A percentile compares a stretch with the other conserved stretches of the same genome.
phyloP scores from a whole-genome alignment of 164 flowering plant genomes.

The Annona cherimola region DNA sequence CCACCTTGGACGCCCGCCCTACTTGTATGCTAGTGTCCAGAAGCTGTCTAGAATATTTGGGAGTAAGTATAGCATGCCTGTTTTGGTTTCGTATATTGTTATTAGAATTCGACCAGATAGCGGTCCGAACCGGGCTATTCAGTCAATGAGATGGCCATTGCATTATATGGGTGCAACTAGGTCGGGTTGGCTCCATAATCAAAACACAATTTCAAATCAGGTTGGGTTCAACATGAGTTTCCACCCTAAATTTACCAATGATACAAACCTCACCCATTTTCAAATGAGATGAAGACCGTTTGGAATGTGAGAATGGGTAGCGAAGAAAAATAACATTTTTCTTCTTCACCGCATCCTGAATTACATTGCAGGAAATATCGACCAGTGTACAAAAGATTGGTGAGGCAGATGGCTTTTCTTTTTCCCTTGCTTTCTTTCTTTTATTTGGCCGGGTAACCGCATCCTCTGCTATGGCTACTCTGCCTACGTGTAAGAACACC shows the following conservation, averaged over 20 bases:
- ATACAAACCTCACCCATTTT: no score
- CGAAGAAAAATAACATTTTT: no score
- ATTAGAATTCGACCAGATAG: no score
- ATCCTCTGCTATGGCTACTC: background rate
- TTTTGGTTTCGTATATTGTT: no score
- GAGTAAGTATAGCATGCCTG: no score
- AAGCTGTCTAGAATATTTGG: no score
- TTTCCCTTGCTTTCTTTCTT: background rate
- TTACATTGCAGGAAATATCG: background rate
- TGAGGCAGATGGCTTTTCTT: background rate
- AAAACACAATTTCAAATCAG: background rate
- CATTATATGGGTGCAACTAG: no score
- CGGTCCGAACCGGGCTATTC: no score
- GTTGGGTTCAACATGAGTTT: background rate
- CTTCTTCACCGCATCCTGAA: background rate
- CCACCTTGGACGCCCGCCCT: constrained; percentile 20
- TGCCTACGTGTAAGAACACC: background rate
- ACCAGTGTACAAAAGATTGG: background rate
- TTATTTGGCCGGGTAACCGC: background rate
- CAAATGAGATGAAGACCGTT: no score
- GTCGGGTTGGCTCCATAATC: no score
- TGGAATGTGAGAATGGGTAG: no score
- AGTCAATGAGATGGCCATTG: no score
- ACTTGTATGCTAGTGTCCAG: background rate
- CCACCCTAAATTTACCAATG: background rate